Base-by-base conservation (phyloP, 352 stramenopile genomes). In the Phytophthora sojae region DNA sequence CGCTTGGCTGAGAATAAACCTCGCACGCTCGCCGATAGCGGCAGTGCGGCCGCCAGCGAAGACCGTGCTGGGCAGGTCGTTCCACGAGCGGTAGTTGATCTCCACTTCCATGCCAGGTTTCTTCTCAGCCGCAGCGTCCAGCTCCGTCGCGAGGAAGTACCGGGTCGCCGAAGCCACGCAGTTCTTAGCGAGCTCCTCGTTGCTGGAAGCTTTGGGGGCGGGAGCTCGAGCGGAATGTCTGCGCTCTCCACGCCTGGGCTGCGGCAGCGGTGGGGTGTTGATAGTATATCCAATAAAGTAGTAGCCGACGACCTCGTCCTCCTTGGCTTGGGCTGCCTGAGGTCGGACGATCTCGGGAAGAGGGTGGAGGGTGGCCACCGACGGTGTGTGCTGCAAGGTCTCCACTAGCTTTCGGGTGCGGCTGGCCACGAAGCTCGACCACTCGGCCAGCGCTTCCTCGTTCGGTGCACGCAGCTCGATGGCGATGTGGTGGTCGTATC, bases 391-490 rank as follows among this genome's bases (percentile, higher is more conserved):
- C 57, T 96, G 78, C 50, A 96, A 72, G 9, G 87, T 90, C 62
- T 96, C 86, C 19, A 96, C 90, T 11, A 96, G 73, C 64, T 95
- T 95, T 12, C 90, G 86, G 21, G 85, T 92, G n/a, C 88, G 86
- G 47, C 87, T 94, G 17, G 84, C 82, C 6, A 96, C 86, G 69
- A 95, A 95, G 51, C 82, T 91, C 7, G 82, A 79, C 81, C 86
- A 94, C 64, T 92, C 82, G 30, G 62, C 79, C 25, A 94, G 61
- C 14, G 86, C 73, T 42, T 92, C 81, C 4, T 93, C 87, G 55
- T 61, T 82, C n/a, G 76, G 57, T 11, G 85, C 82, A 9, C 69
- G 45, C 21, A 96, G 26, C 57, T 92, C 76, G n/a, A 96, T 69
- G 7, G 85, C 76, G 17, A 96, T 55, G 62, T 96, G 90, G 72